Base-by-base conservation (phyloP, 2,329 filamentous ascomycete genomes). In the Taxawa tesnikishii region DNA sequence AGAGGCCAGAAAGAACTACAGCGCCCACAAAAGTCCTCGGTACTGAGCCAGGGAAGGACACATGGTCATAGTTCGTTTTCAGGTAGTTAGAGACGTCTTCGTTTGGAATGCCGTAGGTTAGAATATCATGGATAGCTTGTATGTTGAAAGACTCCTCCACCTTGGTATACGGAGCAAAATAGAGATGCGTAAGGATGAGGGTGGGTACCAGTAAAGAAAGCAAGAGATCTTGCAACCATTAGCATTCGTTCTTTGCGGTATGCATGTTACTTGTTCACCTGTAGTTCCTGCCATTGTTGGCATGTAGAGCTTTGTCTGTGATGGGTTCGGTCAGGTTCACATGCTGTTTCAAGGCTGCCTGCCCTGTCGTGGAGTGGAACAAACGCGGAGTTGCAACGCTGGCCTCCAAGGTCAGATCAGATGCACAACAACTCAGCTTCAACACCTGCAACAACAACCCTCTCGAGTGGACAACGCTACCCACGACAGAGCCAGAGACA, bases 131-230 rank as follows among this genome's bases (percentile, higher is more conserved):
- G 3, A 77, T 72, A 5, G 90, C 90, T 56, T 98, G 90, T 37
- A 96, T 75, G 55, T 94, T 94, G 70, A 98, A 96, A 1, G 88
- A 96, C 58, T 98, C 90, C 56, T 98, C 90, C 38, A 98, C 90
- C 57, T 98, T 98, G 36, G 87, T 94, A 62, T 92, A 88, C 1
- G 90, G 90, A 8, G 87, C 75, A n/a, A 34, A 33, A 14, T 46
- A 44, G 24, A 56, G 34, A 34, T 58, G 53, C 2, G 51, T 18
- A 10, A 54, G 32, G 5, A 56, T 40, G 3, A 23, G 19, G 8
- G 19, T n/a, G 8, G 19, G 19, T 23, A 23, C n/a, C 19, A 23
- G 19, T n/a, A 23, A n/a, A 8, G 19, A 23, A n/a, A 23, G 19
- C 19, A n/a, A 23, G 19, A 23, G 8, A 23, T 23, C 19, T 23